Evolutionary conservation across 768 basidiomycete genomes (phyloP), one percentile per base, ranked within the genome.

Genomic region (Trichaptum fuscoviolaceum): DNA sequence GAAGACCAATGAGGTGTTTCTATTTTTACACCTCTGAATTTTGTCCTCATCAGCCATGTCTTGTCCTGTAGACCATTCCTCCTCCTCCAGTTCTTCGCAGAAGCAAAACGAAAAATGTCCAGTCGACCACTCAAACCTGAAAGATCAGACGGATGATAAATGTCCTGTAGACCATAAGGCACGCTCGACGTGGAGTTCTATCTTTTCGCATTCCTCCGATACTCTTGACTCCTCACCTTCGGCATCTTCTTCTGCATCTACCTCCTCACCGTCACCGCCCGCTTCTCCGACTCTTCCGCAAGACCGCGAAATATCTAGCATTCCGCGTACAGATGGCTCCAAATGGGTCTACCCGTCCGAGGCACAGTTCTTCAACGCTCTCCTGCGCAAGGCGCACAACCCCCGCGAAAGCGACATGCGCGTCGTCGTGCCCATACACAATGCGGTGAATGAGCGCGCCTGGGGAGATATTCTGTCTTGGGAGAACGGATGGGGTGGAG

Each of bases 341-440:
- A 90, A 94, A 66, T 99, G 97, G 97, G 92, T 97, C 62, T 99
- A 99, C 77, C 97, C 97, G 25, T 98, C 96, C 23, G 94, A 98
- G 75, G 87, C 91, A n/a, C 96, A 98, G 78, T 99, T 99, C 83
- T 99, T 92, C 77, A 83, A 91, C n/a, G 96, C 97, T 23, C 95
- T 99, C 90, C 85, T 88, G 66, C 87, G 96, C 67, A 99, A 99
- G 79, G 88, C 97, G 71, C 93, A 97, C 75, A 87, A 90, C 65
- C 96, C 96, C 3, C 83, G 88, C 34, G 84, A 90, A 24, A 74
- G 82, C n/a, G 96, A 99, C 78, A 98, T 99, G 96, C 87, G 85
- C 72, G 91, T 93, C 30, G 90, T 99, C 72, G 95, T 99, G 24
- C 96, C 96, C 17, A 99, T 99, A 63, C 97, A 99, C 77, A 99